Percentiles rank a stretch among this genome's conserved stretches.
These are phyloP conservation scores for Fusarium sp. DNA, from an alignment of 2,329 filamentous ascomycete species.

Conservation along the genomic window DNA sequence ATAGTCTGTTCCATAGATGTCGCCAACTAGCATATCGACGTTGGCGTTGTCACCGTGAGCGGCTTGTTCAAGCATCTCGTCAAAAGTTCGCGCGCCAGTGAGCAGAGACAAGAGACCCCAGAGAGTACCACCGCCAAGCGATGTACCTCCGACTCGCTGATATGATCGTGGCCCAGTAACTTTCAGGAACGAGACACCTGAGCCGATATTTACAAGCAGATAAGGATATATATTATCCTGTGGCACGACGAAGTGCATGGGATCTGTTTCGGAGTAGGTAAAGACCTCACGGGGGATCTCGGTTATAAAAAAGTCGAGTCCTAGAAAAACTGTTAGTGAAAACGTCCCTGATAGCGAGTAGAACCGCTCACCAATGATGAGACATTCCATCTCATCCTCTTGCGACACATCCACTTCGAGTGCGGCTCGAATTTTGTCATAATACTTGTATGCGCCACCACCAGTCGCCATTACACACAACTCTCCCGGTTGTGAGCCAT, in stretches of 20 bases:
- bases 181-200: constrained; percentile 96
- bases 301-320: constrained; percentile 98
- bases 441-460: constrained; percentile 96
- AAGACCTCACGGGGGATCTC: constrained; percentile 98
- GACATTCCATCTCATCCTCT: constrained; percentile 98
- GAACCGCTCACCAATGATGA: constrained; percentile 80
- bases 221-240: constrained; percentile 91
- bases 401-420: constrained; percentile 88
- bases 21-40: constrained; percentile 96
- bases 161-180: constrained; percentile 89
- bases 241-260: constrained; percentile 87
- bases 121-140: constrained; percentile 93
- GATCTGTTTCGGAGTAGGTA: constrained; percentile 89
- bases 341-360: neutral
- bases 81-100: constrained; percentile 94
- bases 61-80: constrained; percentile 94
- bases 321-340: constrained; percentile 53
- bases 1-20: constrained; percentile 97
- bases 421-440: constrained; percentile 85
- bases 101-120: constrained; percentile 94
- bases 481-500: constrained; percentile 75
- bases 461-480: constrained; percentile 96
- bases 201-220: constrained; percentile 97
- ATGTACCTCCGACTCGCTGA: constrained; percentile 92
- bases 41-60: constrained; percentile 90